A percentile compares a stretch with the other conserved stretches of the same genome.
Evolutionary conservation across 1,284 basidiomycete genomes (phyloP).

Genomic region (Mrakiaceae sp.): DNA sequence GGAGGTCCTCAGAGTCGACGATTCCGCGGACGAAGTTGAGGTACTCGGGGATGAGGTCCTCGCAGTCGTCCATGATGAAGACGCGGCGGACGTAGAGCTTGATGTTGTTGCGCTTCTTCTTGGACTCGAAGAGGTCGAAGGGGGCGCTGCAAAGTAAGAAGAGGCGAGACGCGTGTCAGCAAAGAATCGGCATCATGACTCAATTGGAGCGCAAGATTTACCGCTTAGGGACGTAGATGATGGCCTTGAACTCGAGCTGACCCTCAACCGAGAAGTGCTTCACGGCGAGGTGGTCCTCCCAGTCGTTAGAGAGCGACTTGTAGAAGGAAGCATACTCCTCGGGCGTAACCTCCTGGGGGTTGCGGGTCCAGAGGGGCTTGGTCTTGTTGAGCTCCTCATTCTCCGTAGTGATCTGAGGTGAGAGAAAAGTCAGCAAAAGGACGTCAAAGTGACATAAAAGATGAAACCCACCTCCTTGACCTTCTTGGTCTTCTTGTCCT

Average conservation of each 20-base stretch:
- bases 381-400: conserved; percentile 99
- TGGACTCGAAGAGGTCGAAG: conserved; percentile 98
- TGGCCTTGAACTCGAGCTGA: conserved; percentile 99
- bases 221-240: conserved; percentile 95
- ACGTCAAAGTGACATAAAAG: background rate
- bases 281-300: conserved; percentile 98
- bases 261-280: conserved; percentile 99
- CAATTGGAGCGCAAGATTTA: conserved; percentile 33
- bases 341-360: conserved; percentile 80
- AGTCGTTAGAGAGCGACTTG: conserved; percentile 99
- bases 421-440: background rate
- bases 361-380: conserved; percentile 99
- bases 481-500: conserved; percentile 95
- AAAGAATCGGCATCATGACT: background rate
- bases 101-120: conserved; percentile 99
- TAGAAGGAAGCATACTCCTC: conserved; percentile 98
- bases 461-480: conserved; percentile 54
- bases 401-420: conserved; percentile 52
- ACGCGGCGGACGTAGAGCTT: conserved; percentile 99
- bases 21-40: conserved; percentile 99
- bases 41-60: conserved; percentile 99
- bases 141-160: conserved; percentile 52
- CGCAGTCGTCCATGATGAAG: conserved; percentile 99
- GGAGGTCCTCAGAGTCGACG: conserved; percentile 99
- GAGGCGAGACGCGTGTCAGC: background rate